Evolutionary conservation across 495 filamentous ascomycete genomes (phyloP).

Genomic region (Venustampulla echinocandica): DNA sequence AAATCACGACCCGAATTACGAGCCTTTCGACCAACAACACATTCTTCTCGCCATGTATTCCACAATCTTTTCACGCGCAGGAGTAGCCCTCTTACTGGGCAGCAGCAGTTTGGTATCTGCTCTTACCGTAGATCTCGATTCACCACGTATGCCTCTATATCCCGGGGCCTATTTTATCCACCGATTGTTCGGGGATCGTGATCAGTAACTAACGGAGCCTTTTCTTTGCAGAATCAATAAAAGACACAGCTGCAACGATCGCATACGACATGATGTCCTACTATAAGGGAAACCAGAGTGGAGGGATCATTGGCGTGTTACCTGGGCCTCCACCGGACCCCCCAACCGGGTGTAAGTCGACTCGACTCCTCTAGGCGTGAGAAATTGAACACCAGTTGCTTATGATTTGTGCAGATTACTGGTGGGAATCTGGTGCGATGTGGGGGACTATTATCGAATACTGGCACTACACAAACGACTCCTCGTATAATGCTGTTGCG

Average conservation of each 20-base stretch:
- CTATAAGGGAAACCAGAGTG: conserved; percentile 54
- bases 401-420: conserved; percentile 35
- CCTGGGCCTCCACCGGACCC: conserved; percentile 40
- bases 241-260: conserved; percentile 48
- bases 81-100: conserved; percentile 16
- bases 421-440: conserved; percentile 72
- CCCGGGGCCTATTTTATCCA: not conserved
- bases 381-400: not conserved
- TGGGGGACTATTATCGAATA: conserved; percentile 71
- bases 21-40: too few species aligned
- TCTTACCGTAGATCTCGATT: conserved; percentile 15
- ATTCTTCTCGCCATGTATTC: conserved; percentile 12
- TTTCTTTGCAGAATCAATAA: conserved; percentile 46
- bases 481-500: conserved; percentile 55
- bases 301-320: conserved; percentile 56
- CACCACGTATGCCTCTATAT: conserved; percentile 15
- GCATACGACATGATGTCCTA: conserved; percentile 56
- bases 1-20: too few species aligned
- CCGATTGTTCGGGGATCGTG: too few species aligned
- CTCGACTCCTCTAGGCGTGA: conserved; percentile 13
- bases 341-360: conserved; percentile 39
- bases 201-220: not conserved
- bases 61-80: conserved; percentile 16
- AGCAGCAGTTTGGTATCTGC: conserved; percentile 11
- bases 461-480: conserved; percentile 67